These are phyloP conservation scores for Penicillium ochrochloron DNA, from an alignment of 495 filamentous ascomycete species.

Conservation along the genomic window DNA sequence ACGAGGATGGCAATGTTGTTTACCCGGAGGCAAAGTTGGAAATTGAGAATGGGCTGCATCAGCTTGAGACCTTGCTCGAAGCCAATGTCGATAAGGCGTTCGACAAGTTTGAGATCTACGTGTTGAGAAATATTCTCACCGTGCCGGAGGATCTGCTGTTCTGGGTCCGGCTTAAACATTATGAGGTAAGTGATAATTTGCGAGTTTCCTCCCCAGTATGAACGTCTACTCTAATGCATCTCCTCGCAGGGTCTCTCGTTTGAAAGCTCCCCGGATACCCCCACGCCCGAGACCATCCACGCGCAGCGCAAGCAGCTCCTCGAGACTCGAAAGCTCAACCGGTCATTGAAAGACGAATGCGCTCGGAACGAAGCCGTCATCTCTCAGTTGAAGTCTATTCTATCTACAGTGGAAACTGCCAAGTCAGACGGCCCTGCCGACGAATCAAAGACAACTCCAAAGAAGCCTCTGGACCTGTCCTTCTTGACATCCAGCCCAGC, in stretches of 20 bases:
- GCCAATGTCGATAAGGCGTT: conserved; percentile 77
- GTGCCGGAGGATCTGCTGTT: conserved; percentile 71
- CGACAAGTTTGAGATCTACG: conserved; percentile 81
- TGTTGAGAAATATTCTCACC: conserved; percentile 84
- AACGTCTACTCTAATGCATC: background rate
- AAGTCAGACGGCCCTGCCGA: conserved; percentile 31
- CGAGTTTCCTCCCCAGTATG: background rate
- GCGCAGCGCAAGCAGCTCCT: conserved; percentile 74
- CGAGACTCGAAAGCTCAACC: conserved; percentile 80
- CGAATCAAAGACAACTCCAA: conserved; percentile 15
- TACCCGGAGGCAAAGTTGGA: conserved; percentile 71
- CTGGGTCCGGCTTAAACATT: conserved; percentile 85
- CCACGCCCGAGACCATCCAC: conserved; percentile 68
- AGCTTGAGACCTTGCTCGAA: conserved; percentile 93
- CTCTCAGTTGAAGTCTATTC: conserved; percentile 62
- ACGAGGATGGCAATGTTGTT: conserved; percentile 56
- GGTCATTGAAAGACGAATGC: conserved; percentile 71
- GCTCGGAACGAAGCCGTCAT: conserved; percentile 78
- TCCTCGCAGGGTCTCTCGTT: conserved; percentile 42
- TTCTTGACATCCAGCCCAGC: conserved; percentile 58
- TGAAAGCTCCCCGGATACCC: conserved; percentile 41
- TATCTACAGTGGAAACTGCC: conserved; percentile 37
- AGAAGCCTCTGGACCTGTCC: conserved; percentile 47
- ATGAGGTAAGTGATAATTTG: conserved; percentile 61
- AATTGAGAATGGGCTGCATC: conserved; percentile 87